A percentile compares a stretch with the other conserved stretches of the same genome.
Evolutionary conservation across 2,329 filamentous ascomycete species (phyloP).

Genomic region (Diaporthe longicolla): DNA sequence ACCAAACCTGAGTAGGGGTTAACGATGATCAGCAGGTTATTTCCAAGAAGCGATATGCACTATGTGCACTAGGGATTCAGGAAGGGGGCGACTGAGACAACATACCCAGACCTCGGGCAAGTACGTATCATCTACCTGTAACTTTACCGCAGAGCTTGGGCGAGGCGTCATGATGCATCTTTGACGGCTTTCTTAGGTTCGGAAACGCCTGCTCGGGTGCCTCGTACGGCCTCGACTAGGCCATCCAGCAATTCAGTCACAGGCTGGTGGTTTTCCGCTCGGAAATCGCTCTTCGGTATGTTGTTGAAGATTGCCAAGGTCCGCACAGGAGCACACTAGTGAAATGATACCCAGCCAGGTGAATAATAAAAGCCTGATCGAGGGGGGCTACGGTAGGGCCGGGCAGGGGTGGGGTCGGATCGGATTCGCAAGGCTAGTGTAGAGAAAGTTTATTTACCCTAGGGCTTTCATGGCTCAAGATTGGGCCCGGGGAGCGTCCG

Average conservation of each 20-base stretch:
- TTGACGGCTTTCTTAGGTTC: background rate
- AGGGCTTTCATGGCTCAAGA: background rate
- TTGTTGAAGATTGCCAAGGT: background rate
- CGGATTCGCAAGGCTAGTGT: background rate
- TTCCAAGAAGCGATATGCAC: too few relatives aligned
- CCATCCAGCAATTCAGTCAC: background rate
- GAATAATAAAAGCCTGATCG: background rate
- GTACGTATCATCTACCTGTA: slow-evolving; percentile 46
- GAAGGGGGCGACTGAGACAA: background rate
- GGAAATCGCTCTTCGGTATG: background rate
- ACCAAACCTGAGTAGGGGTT: slow-evolving; percentile 24
- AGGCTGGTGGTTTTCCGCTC: background rate
- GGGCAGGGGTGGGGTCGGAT: slow-evolving; percentile 9
- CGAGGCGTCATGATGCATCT: slow-evolving; percentile 31
- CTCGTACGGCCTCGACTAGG: background rate
- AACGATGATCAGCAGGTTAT: background rate
- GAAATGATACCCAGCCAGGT: background rate
- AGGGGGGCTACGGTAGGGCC: background rate
- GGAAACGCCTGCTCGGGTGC: background rate
- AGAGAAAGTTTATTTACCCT: slow-evolving; percentile 13
- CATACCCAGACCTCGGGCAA: slow-evolving; percentile 42
- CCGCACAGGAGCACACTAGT: background rate
- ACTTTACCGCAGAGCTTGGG: slow-evolving; percentile 45
- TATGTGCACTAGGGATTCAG: too few relatives aligned
- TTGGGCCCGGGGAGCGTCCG: slow-evolving; percentile 19